phyloP scores from a whole-genome alignment of 441 rosid genomes.

The Gossypium gossypioides region DNA sequence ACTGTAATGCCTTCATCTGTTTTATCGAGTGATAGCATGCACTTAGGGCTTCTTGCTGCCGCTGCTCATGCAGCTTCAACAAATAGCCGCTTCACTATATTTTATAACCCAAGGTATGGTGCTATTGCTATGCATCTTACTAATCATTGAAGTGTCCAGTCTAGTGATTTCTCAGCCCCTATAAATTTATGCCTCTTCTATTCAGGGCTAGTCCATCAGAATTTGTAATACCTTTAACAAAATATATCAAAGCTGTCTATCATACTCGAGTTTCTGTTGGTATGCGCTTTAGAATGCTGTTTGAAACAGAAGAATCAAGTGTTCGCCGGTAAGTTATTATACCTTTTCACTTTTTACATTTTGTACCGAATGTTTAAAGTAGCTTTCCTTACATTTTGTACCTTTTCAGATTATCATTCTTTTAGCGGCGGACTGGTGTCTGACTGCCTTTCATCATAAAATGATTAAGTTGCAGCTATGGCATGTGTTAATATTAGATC shows the following conservation, averaged over 20 bases:
- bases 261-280: slow-evolving; percentile 97
- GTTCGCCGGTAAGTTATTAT: slow-evolving; percentile 75
- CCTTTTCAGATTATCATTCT: not conserved
- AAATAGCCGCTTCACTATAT: slow-evolving; percentile 86
- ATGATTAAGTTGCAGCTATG: not conserved
- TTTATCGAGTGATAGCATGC: slow-evolving; percentile 96
- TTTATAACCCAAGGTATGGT: slow-evolving; percentile 80
- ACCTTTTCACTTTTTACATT: not conserved
- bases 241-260: slow-evolving; percentile 86
- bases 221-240: slow-evolving; percentile 77
- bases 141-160: not conserved
- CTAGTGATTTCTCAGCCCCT: not conserved
- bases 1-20: slow-evolving; percentile 97
- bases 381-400: not conserved
- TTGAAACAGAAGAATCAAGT: slow-evolving; percentile 98
- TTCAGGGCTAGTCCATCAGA: slow-evolving; percentile 95
- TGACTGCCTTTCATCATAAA: not conserved
- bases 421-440: not conserved
- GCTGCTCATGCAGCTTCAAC: slow-evolving; percentile 98
- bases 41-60: slow-evolving; percentile 94
- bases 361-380: not conserved
- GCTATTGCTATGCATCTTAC: not conserved
- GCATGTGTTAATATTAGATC: not conserved
- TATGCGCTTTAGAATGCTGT: slow-evolving; percentile 98
- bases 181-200: not conserved